Evolutionary conservation across 345 rosid species (phyloP).

Genomic region (Kandelia obovata): DNA sequence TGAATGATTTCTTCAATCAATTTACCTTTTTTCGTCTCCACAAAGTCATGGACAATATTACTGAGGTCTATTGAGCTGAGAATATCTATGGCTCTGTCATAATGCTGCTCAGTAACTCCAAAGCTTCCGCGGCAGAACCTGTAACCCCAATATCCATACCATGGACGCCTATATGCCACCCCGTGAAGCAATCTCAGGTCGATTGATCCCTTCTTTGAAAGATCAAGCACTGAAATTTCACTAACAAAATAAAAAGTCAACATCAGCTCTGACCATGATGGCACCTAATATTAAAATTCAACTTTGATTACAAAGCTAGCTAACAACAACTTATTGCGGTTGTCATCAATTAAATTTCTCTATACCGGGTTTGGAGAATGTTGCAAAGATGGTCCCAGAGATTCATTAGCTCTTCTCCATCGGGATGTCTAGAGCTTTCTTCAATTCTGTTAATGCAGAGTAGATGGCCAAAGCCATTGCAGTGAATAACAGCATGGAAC

Average conservation of each 20-base stretch:
- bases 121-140: constrained; percentile 47
- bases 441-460: constrained; percentile 35
- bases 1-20: constrained; percentile 29
- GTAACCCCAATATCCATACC: constrained; percentile 70
- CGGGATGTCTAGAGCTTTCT: constrained; percentile 19
- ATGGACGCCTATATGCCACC: constrained; percentile 56
- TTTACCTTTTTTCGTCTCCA: constrained; percentile 21
- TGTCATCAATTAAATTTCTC: neutral
- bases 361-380: constrained; percentile 41
- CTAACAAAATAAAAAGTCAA: constrained; percentile 18
- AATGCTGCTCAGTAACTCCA: constrained; percentile 46
- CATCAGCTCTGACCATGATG: neutral
- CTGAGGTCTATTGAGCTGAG: constrained; percentile 43
- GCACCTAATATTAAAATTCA: neutral
- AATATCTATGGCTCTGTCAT: constrained; percentile 46
- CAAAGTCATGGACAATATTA: constrained; percentile 33
- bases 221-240: constrained; percentile 49
- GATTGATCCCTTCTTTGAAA: constrained; percentile 40
- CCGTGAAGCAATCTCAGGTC: constrained; percentile 52
- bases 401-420: constrained; percentile 42
- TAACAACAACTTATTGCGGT: neutral
- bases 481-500: constrained; percentile 52
- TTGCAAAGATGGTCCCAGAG: constrained; percentile 52
- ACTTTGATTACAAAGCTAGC: neutral
- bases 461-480: constrained; percentile 68